Conservation (phyloP, 192 early-diverging fungal genomes). For the Globomyces pollinis-pini region DNA sequence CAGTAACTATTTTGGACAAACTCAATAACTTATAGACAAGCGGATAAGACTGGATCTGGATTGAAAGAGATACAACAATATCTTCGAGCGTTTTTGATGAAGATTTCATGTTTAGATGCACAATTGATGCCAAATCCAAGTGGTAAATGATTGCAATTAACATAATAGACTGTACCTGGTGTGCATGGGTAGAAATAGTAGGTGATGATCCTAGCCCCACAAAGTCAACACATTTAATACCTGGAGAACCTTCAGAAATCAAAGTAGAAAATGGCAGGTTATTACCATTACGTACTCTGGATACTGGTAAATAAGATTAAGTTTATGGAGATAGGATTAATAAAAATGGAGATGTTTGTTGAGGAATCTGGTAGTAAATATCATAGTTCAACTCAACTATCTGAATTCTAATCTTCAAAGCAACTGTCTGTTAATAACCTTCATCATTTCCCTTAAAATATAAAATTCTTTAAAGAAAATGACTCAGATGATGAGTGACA, state of each 20-base stretch:
- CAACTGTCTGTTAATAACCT: too few species aligned
- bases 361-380: too few species aligned
- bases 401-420: too few species aligned
- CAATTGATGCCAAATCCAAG: not conserved
- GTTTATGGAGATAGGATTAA: not conserved
- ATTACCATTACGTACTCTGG: not conserved
- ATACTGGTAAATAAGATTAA: too few species aligned
- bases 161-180: not conserved
- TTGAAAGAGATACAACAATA: not conserved
- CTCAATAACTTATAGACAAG: not conserved
- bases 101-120: not conserved
- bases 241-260: not conserved
- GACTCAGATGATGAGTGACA: too few species aligned
- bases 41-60: not conserved
- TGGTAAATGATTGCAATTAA: not conserved
- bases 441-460: too few species aligned
- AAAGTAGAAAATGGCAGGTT: not conserved
- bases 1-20: too few species aligned
- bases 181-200: not conserved
- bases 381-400: too few species aligned
- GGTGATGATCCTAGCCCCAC: not conserved
- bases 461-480: too few species aligned
- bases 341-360: constrained; percentile 2
- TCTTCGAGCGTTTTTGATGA: not conserved
- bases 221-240: not conserved